Percentiles rank a stretch among this genome's conserved stretches.
phyloP scores from a whole-genome alignment of 106 monocot genomes.

The Acorus gramineus region DNA sequence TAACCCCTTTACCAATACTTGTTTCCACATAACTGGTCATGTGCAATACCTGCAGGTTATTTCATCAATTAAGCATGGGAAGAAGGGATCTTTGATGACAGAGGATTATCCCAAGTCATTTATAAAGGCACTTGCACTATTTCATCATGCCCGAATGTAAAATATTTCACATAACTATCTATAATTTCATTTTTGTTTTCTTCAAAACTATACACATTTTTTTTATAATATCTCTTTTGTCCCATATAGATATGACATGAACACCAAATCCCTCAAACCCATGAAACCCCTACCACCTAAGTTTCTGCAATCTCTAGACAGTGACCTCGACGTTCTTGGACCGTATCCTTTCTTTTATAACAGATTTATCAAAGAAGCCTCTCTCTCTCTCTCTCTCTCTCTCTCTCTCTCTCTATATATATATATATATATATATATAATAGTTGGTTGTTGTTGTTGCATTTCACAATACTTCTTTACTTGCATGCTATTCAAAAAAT shows the following conservation, averaged over 20 bases:
- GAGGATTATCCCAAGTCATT: slow-evolving; percentile 59
- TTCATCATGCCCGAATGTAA: slow-evolving; percentile 81
- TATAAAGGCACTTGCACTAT: slow-evolving; percentile 49
- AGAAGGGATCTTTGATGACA: slow-evolving; percentile 53
- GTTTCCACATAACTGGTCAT: not conserved
- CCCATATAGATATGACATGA: slow-evolving; percentile 55
- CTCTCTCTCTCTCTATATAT: too few relatives aligned
- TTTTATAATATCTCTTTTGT: not conserved
- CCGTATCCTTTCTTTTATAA: slow-evolving; percentile 58
- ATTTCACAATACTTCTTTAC: too few relatives aligned
- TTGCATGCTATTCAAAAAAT: too few relatives aligned
- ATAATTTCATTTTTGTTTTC: not conserved
- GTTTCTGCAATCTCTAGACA: slow-evolving; percentile 29
- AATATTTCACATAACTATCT: not conserved
- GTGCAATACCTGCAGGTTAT: slow-evolving; percentile 35
- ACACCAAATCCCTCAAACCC: slow-evolving; percentile 33
- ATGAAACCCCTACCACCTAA: slow-evolving; percentile 60
- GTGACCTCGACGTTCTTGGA: slow-evolving; percentile 63
- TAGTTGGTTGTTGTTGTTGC: too few relatives aligned
- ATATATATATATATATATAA: too few relatives aligned
- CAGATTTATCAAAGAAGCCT: too few relatives aligned
- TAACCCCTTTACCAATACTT: too few relatives aligned
- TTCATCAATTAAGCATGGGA: slow-evolving; percentile 37
- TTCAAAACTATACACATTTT: not conserved
- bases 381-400: too few relatives aligned